Evolutionary conservation across 176 grass and related monocot species (phyloP).

Genomic region (Lolium perenne): DNA sequence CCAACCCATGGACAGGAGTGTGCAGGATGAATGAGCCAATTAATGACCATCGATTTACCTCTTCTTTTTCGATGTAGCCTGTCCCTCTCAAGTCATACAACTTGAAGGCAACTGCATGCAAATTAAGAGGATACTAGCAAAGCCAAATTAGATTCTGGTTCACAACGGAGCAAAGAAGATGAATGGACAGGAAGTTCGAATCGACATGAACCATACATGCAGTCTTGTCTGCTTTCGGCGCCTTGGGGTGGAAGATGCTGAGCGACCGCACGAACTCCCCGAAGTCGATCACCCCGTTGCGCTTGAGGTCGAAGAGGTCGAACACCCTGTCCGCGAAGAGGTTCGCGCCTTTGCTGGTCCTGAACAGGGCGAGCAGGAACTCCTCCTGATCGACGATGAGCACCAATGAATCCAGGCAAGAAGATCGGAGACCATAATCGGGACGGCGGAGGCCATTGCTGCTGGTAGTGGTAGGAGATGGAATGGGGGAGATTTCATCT

Average conservation of each 20-base stretch:
- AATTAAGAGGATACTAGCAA: too few species aligned
- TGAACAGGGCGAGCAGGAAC: constrained; percentile 72
- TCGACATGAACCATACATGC: constrained; percentile 24
- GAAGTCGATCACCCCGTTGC: constrained; percentile 74
- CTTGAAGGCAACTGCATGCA: constrained; percentile 71
- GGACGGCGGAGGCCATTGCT: too few species aligned
- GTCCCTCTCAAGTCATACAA: constrained; percentile 82
- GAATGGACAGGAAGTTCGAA: too few species aligned
- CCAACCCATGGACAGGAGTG: too few species aligned
- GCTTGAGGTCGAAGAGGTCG: constrained; percentile 75
- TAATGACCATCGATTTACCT: constrained; percentile 47
- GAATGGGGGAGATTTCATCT: too few species aligned
- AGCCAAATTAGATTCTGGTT: too few species aligned
- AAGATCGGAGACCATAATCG: too few species aligned
- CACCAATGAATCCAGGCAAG: too few species aligned
- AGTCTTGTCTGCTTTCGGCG: constrained; percentile 59
- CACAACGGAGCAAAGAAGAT: too few species aligned
- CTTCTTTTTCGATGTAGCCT: constrained; percentile 81
- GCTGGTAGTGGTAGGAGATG: too few species aligned
- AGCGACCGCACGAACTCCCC: constrained; percentile 81
- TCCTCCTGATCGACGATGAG: constrained; percentile 57
- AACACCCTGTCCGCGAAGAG: constrained; percentile 89
- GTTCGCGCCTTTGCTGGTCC: constrained; percentile 62
- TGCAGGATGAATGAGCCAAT: neutral
- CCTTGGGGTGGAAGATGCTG: constrained; percentile 69